phyloP scores from a whole-genome alignment of 169 alveolate species.

The Amoebophrya sp. region DNA sequence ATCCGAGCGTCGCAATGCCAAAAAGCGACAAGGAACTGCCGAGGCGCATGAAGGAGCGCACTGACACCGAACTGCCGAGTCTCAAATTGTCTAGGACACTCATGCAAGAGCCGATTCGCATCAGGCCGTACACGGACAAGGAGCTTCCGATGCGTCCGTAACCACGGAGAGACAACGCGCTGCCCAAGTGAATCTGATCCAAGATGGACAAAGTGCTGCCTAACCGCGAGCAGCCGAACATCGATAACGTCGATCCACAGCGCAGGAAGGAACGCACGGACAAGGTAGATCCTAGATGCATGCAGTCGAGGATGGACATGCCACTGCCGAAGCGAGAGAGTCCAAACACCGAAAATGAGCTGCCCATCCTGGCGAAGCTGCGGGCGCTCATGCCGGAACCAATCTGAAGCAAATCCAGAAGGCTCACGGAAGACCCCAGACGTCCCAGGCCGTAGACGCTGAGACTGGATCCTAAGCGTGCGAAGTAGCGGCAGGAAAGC shows the following conservation, averaged over 20 bases:
- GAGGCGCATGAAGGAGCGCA: slow-evolving; percentile 21
- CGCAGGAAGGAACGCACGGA: background rate
- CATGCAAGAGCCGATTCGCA: background rate
- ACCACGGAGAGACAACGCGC: slow-evolving; percentile 27
- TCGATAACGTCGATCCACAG: background rate
- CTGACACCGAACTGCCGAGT: background rate
- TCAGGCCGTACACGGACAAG: background rate
- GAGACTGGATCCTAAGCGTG: background rate
- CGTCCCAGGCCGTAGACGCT: background rate
- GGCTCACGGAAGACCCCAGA: background rate
- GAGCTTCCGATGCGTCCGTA: background rate
- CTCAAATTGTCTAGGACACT: background rate
- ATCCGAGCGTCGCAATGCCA: background rate
- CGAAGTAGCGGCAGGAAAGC: background rate
- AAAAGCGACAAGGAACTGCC: background rate
- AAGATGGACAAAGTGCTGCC: background rate
- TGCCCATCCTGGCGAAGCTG: slow-evolving; percentile 21
- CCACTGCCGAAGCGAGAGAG: background rate
- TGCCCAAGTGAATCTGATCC: background rate
- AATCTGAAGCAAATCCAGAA: background rate
- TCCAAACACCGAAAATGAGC: background rate
- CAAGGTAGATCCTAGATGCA: background rate
- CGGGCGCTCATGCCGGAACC: background rate
- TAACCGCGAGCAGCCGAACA: background rate
- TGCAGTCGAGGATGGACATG: background rate